Percentiles rank a stretch among this genome's conserved stretches.
Evolutionary conservation across 345 rosid genomes (phyloP).

Genomic region (Eucalyptus cloeziana): DNA sequence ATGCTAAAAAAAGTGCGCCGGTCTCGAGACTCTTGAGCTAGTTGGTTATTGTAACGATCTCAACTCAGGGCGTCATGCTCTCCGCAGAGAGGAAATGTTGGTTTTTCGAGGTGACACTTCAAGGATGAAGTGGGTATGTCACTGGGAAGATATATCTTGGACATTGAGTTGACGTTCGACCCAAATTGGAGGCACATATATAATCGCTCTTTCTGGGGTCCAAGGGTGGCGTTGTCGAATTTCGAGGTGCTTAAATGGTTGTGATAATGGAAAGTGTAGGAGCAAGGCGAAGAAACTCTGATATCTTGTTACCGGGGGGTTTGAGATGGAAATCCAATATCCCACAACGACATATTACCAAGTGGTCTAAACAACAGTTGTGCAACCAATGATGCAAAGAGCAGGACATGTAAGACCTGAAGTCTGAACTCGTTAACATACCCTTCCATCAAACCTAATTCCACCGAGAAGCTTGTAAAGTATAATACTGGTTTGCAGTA

Average conservation of each 20-base stretch:
- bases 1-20: neutral
- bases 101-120: neutral
- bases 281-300: neutral
- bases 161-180: fast-evolving
- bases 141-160: neutral
- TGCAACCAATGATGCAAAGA: neutral
- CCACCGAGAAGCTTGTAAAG: neutral
- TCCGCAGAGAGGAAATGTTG: neutral
- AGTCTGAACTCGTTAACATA: neutral
- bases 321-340: neutral
- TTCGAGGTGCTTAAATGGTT: neutral
- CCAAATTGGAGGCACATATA: neutral
- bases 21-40: neutral
- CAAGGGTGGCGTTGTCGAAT: neutral
- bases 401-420: neutral
- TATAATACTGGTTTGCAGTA: neutral
- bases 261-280: neutral
- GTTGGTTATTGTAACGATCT: neutral
- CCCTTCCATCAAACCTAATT: neutral
- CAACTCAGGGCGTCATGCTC: neutral
- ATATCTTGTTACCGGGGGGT: neutral
- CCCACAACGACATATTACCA: neutral
- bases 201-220: neutral
- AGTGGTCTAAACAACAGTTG: neutral
- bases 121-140: neutral